These are phyloP conservation scores for Penicillium sp. DNA, from an alignment of 2,329 filamentous ascomycete genomes.

Conservation along the genomic window DNA sequence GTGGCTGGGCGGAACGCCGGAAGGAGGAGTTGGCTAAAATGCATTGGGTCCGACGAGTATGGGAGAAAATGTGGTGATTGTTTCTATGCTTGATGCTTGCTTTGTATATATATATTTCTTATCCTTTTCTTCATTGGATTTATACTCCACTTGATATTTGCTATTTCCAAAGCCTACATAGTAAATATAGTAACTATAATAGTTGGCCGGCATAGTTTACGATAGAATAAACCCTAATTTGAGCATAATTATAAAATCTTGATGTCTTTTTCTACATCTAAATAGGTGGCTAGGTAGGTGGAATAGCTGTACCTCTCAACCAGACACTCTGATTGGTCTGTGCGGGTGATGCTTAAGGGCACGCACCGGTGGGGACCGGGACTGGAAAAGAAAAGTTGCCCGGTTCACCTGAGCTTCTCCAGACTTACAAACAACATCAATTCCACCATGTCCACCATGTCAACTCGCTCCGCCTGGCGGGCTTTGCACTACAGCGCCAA, in stretches of 20 bases:
- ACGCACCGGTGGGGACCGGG: conserved; percentile 15
- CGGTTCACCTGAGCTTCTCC: conserved; percentile 4
- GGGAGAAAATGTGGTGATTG: conserved; percentile 35
- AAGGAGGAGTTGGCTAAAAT: conserved; percentile 32
- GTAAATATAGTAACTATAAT: not conserved
- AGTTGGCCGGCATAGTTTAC: not conserved
- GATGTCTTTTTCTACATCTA: not conserved
- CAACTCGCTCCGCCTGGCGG: conserved; percentile 39
- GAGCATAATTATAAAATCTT: too few relatives aligned
- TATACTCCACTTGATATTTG: not conserved
- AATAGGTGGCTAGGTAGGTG: not conserved
- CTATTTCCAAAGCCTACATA: not conserved
- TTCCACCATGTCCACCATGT: conserved; percentile 28
- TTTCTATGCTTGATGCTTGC: not conserved
- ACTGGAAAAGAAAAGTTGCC: conserved; percentile 23
- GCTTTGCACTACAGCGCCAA: conserved; percentile 37
- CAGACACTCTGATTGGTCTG: conserved; percentile 16
- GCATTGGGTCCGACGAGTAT: conserved; percentile 28
- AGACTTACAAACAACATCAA: conserved; percentile 4
- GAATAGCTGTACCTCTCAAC: conserved; percentile 3
- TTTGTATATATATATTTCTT: not conserved
- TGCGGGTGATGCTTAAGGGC: not conserved
- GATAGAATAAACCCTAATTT: not conserved
- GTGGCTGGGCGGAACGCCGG: conserved; percentile 29
- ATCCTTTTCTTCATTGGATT: not conserved